Percentiles rank a stretch among this genome's conserved stretches.
Conservation (phyloP, 306 rosid species). For the Fragaria vesca region DNA sequence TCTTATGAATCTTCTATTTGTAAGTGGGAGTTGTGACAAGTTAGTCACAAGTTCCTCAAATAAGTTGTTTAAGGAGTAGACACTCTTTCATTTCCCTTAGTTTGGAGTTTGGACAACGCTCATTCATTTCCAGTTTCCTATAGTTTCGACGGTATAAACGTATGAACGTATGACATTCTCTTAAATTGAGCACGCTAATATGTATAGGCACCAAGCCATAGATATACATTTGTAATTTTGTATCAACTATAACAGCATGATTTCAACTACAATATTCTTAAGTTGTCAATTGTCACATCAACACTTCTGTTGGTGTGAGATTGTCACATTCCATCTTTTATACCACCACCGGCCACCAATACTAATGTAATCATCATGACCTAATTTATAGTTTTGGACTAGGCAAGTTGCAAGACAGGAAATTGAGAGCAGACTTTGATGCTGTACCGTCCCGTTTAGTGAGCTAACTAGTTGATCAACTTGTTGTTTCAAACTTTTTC, state of each 20-base stretch:
- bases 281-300: background rate
- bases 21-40: background rate
- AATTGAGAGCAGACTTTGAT: background rate
- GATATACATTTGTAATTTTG: background rate
- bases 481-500: background rate
- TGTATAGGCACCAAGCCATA: background rate
- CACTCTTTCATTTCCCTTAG: background rate
- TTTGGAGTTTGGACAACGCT: background rate
- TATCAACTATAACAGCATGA: background rate
- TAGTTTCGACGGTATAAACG: background rate
- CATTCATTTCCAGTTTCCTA: background rate
- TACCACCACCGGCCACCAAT: background rate
- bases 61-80: background rate
- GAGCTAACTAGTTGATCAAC: no score
- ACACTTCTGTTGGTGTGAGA: background rate
- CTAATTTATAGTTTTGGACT: background rate
- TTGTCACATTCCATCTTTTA: conserved; percentile 14
- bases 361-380: background rate
- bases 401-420: background rate
- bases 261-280: background rate
- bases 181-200: background rate
- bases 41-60: background rate
- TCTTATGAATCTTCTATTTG: background rate
- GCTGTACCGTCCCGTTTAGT: no score
- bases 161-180: background rate